Evolutionary conservation across 2,329 filamentous ascomycete genomes (phyloP).

Genomic region (Fulvia fulva): DNA sequence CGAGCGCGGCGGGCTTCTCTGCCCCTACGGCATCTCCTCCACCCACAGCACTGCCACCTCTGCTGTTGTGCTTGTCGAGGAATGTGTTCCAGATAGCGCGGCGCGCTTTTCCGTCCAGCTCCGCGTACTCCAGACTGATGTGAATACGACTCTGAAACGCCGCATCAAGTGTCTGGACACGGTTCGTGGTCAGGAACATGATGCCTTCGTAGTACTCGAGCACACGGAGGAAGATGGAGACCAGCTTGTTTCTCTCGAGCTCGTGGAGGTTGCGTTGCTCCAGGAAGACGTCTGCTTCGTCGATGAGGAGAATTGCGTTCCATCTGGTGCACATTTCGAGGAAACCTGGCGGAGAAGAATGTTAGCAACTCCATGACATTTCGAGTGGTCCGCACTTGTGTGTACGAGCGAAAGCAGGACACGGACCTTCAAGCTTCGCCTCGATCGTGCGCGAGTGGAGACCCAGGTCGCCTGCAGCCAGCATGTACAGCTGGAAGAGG

Average conservation of each 20-base stretch:
- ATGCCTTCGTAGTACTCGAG: conserved; percentile 41
- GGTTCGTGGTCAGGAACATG: conserved; percentile 46
- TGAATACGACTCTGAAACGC: conserved; percentile 48
- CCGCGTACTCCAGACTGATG: conserved; percentile 40
- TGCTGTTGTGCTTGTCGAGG: conserved; percentile 30
- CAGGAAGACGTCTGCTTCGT: conserved; percentile 48
- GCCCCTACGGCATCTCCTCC: neutral
- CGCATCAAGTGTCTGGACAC: conserved; percentile 41
- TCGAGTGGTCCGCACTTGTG: neutral
- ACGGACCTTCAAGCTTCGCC: conserved; percentile 37
- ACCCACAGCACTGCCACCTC: conserved; percentile 13
- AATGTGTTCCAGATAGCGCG: conserved; percentile 46
- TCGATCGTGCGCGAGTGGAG: conserved; percentile 43
- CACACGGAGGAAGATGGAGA: conserved; percentile 39
- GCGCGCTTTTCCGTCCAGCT: conserved; percentile 36
- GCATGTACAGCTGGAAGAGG: conserved; percentile 40
- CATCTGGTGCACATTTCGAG: conserved; percentile 47
- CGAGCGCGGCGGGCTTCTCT: conserved; percentile 5
- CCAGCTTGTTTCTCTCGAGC: conserved; percentile 45
- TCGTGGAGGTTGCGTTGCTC: conserved; percentile 39
- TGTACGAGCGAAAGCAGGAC: too few species aligned
- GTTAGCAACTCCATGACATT: conserved; percentile 25
- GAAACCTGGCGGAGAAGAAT: neutral
- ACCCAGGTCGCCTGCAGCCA: conserved; percentile 50
- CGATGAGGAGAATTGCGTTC: conserved; percentile 51